These are phyloP conservation scores for Uncinocarpus reesii DNA, from an alignment of 2,329 filamentous ascomycete genomes.

Conservation along the genomic window DNA sequence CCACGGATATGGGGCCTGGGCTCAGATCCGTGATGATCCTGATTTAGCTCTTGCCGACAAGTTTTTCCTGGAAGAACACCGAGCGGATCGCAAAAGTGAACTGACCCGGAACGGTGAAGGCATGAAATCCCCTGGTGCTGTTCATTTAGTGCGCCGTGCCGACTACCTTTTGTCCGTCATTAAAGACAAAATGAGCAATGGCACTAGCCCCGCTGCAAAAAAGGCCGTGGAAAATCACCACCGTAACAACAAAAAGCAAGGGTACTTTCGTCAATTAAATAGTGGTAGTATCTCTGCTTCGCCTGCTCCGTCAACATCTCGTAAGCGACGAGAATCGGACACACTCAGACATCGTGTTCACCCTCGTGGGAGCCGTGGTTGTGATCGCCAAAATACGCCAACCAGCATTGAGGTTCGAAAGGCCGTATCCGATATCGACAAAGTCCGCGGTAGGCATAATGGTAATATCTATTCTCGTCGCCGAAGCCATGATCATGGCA, in stretches of 20 bases:
- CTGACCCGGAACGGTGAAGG: conserved; percentile 46
- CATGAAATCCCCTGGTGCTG: conserved; percentile 82
- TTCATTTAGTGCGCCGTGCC: conserved; percentile 86
- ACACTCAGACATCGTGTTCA: conserved; percentile 34
- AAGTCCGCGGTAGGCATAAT: conserved; percentile 12
- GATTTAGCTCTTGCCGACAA: conserved; percentile 81
- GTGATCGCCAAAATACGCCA: conserved; percentile 37
- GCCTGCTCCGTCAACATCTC: conserved; percentile 34
- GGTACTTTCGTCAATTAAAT: conserved; percentile 24
- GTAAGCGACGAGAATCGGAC: conserved; percentile 36
- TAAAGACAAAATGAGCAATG: conserved; percentile 71
- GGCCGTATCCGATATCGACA: not conserved
- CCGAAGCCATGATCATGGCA: conserved; percentile 19
- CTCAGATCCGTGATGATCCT: conserved; percentile 80
- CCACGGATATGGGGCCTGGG: conserved; percentile 93
- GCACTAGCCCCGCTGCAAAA: conserved; percentile 52
- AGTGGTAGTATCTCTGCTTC: conserved; percentile 37
- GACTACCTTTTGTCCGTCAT: conserved; percentile 94
- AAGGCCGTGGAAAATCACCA: conserved; percentile 84
- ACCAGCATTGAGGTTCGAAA: conserved; percentile 19
- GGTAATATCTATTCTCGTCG: conserved; percentile 21
- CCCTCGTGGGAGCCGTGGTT: conserved; percentile 34
- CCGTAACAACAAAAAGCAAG: conserved; percentile 74
- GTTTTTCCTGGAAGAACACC: conserved; percentile 92
- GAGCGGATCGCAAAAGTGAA: conserved; percentile 96